A percentile compares a stretch with the other conserved stretches of the same genome.
Conservation (phyloP, 352 stramenopile species). For the Globisporangium cylindrosporum region DNA sequence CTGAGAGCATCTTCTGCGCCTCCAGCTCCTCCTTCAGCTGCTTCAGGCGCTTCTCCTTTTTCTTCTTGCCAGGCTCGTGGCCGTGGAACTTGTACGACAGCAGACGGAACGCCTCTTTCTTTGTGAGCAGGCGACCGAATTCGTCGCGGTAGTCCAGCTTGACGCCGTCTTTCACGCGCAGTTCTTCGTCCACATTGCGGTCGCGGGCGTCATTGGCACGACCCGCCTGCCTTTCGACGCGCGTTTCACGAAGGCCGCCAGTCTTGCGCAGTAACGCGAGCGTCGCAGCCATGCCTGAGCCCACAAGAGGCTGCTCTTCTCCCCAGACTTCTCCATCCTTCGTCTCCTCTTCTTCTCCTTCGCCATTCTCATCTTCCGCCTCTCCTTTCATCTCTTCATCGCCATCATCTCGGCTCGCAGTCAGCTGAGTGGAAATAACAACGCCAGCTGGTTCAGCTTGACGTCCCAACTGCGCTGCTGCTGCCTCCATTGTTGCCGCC, state of each 20-base stretch:
- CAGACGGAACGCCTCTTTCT: slow-evolving; percentile 97
- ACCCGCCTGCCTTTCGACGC: slow-evolving; percentile 89
- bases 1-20: slow-evolving; percentile 70
- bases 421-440: not conserved
- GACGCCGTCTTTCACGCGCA: slow-evolving; percentile 82
- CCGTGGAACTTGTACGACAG: slow-evolving; percentile 99
- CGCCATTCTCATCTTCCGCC: slow-evolving; percentile 27
- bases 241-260: slow-evolving; percentile 89
- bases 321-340: slow-evolving; percentile 68
- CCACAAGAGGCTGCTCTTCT: slow-evolving; percentile 82
- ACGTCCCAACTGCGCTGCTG: not conserved
- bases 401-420: slow-evolving; percentile 10
- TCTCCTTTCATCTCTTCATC: slow-evolving; percentile 40
- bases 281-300: slow-evolving; percentile 88
- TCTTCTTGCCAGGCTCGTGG: slow-evolving; percentile 96
- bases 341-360: slow-evolving; percentile 42
- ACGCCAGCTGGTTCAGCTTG: not conserved
- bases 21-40: slow-evolving; percentile 82
- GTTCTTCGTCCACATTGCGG: slow-evolving; percentile 87
- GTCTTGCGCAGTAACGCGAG: slow-evolving; percentile 91
- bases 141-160: slow-evolving; percentile 98
- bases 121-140: slow-evolving; percentile 94
- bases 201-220: slow-evolving; percentile 94
- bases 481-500: slow-evolving; percentile 18
- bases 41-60: slow-evolving; percentile 94